These are phyloP conservation scores for Trichoderma atroviride DNA, from an alignment of 2,329 filamentous ascomycete genomes.

Conservation along the genomic window DNA sequence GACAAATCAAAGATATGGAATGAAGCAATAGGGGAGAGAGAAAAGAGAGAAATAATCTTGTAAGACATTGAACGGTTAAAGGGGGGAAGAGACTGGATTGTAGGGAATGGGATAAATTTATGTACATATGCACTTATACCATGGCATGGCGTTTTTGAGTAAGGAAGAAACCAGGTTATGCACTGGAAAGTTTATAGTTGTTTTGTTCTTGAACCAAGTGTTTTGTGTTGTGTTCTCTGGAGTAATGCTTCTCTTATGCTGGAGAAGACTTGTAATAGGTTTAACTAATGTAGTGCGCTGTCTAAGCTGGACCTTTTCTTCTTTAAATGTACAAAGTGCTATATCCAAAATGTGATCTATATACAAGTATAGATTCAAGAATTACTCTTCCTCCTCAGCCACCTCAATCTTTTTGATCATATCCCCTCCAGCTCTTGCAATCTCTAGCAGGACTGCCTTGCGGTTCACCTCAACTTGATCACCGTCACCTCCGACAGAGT, in stretches of 20 bases:
- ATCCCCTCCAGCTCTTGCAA: conserved; percentile 67
- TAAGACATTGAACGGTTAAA: conserved; percentile 6
- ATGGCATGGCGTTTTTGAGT: conserved; percentile 42
- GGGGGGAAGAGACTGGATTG: conserved; percentile 2
- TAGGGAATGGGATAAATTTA: conserved; percentile 26
- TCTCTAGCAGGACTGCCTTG: conserved; percentile 69
- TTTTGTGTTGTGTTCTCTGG: conserved; percentile 8
- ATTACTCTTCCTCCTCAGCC: conserved; percentile 30
- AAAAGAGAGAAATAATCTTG: conserved; percentile 3
- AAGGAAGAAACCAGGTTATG: conserved; percentile 26
- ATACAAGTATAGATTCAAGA: neutral
- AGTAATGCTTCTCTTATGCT: neutral
- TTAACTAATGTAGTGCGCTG: neutral
- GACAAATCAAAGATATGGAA: conserved; percentile 19
- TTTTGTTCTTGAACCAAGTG: neutral
- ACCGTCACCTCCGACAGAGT: conserved; percentile 43
- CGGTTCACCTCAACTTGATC: conserved; percentile 66
- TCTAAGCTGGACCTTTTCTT: neutral
- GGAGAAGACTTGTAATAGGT: neutral
- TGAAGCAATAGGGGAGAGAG: neutral
- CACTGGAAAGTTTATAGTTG: conserved; percentile 10
- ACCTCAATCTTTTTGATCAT: conserved; percentile 69
- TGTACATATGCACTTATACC: conserved; percentile 44
- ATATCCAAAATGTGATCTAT: neutral
- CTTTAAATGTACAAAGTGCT: neutral